Base-by-base conservation (phyloP, 495 filamentous ascomycete species). In the Penicillium steckii region DNA sequence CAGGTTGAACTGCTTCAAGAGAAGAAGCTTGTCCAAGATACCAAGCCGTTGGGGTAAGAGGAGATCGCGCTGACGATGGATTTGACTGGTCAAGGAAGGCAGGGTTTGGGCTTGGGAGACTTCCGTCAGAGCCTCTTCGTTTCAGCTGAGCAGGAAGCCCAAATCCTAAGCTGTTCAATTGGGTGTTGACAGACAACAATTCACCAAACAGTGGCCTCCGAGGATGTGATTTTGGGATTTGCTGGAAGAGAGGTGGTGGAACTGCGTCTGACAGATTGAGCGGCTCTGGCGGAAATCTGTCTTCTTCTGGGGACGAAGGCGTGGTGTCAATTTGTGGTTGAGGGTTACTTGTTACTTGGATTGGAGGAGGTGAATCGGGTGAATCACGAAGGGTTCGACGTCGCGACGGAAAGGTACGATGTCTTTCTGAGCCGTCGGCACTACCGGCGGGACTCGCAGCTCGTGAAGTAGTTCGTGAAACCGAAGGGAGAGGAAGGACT, bases 21-120 rank as follows among this genome's bases (percentile, higher is more conserved):
- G 76, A 76, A 41, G 75, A 70, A 15, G 71, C 71, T 15, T 67
- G 65, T 21, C 76, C 76, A 13, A 75, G 65, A 60, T 81, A 83
- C 80, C 80, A 83, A 18, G 79, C 78, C 22, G 77, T 78, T 2
- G 79, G 80, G 2, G 82, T 83, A 44, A 81, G 71, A 10, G 76
- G 76, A 3, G 79, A 71, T 61, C 19, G 56, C 22, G 50, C 69
- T 32, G 56, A 67, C 8, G 65, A 56, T 24, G 67, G 62, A 42
- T 80, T 71, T 18, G 67, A 56, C 15, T 69, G 66, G 45, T 81
- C 73, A 32, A 75, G 44, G 38, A 77, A 73, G 18, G 77, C 73
- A 15, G 82, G 71, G 48, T 75, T 78, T 17, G 77, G 76, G 48
- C 75, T 81, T 35, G 72, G 67, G 44, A 81, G 73, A 55, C 72